Conservation (phyloP, 129 eudicot genomes). For the Ambrosia trifida region DNA sequence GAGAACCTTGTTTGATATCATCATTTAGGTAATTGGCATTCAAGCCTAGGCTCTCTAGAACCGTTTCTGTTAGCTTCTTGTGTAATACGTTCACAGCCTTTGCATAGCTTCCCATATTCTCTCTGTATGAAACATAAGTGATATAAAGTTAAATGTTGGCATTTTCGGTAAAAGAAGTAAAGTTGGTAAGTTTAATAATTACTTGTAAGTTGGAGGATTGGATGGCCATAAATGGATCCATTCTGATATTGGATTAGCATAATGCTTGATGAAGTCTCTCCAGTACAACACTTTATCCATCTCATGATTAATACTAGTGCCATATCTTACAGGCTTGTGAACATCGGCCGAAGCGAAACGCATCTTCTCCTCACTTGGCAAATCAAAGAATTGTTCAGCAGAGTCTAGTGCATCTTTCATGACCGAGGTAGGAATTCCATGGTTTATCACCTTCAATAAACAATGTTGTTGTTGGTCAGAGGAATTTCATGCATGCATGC, state of each 20-base stretch:
- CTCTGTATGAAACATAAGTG: constrained; percentile 32
- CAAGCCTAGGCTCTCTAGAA: constrained; percentile 62
- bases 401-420: constrained; percentile 50
- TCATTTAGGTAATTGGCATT: constrained; percentile 43
- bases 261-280: constrained; percentile 80
- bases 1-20: constrained; percentile 27
- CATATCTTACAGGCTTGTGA: constrained; percentile 62
- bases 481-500: constrained; percentile 31
- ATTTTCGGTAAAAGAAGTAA: constrained; percentile 9
- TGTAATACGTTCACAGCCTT: constrained; percentile 43
- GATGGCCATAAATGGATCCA: constrained; percentile 73
- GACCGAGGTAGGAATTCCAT: constrained; percentile 52
- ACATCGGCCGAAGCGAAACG: constrained; percentile 46
- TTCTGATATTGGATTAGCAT: constrained; percentile 54
- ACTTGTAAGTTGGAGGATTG: constrained; percentile 64
- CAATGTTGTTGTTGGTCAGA: too few relatives aligned
- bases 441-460: constrained; percentile 60
- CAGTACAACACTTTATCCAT: constrained; percentile 55
- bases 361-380: constrained; percentile 57
- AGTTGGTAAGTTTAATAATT: constrained; percentile 13
- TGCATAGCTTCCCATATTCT: constrained; percentile 69
- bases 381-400: constrained; percentile 53
- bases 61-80: constrained; percentile 42
- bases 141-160: not conserved
- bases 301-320: constrained; percentile 57